Evolutionary conservation across 1,284 basidiomycete species (phyloP).

Genomic region (Ganoderma lingzhi): DNA sequence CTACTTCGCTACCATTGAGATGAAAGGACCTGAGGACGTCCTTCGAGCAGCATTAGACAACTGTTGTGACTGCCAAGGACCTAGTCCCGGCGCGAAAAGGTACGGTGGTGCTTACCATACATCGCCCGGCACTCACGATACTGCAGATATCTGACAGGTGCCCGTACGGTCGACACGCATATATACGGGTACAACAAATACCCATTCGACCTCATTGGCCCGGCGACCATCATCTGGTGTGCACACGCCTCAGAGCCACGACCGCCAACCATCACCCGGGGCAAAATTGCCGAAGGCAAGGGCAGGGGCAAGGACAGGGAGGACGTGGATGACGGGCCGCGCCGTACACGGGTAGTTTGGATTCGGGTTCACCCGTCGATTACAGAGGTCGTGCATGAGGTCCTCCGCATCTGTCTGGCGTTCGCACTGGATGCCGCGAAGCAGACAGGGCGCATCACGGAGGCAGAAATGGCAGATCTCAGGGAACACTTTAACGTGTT

Average conservation of each 20-base stretch:
- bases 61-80: slow-evolving; percentile 70
- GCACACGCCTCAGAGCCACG: slow-evolving; percentile 35
- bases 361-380: slow-evolving; percentile 81
- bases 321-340: slow-evolving; percentile 27
- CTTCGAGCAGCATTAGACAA: slow-evolving; percentile 61
- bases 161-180: slow-evolving; percentile 64
- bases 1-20: slow-evolving; percentile 79
- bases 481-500: slow-evolving; percentile 79
- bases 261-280: slow-evolving; percentile 21
- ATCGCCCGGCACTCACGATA: not conserved
- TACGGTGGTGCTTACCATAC: slow-evolving; percentile 36
- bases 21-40: slow-evolving; percentile 67
- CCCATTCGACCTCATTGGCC: slow-evolving; percentile 76
- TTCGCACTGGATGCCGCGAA: slow-evolving; percentile 54
- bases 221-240: slow-evolving; percentile 80
- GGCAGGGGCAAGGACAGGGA: slow-evolving; percentile 25
- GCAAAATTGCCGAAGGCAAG: slow-evolving; percentile 32
- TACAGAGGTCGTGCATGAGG: slow-evolving; percentile 61
- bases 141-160: slow-evolving; percentile 62
- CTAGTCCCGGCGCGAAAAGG: slow-evolving; percentile 65
- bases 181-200: slow-evolving; percentile 72
- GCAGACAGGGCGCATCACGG: slow-evolving; percentile 43
- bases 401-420: slow-evolving; percentile 61
- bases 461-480: slow-evolving; percentile 74
- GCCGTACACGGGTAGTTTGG: slow-evolving; percentile 64